Conservation (phyloP, 1,284 basidiomycete species). For the Ganoderma lucidum region DNA sequence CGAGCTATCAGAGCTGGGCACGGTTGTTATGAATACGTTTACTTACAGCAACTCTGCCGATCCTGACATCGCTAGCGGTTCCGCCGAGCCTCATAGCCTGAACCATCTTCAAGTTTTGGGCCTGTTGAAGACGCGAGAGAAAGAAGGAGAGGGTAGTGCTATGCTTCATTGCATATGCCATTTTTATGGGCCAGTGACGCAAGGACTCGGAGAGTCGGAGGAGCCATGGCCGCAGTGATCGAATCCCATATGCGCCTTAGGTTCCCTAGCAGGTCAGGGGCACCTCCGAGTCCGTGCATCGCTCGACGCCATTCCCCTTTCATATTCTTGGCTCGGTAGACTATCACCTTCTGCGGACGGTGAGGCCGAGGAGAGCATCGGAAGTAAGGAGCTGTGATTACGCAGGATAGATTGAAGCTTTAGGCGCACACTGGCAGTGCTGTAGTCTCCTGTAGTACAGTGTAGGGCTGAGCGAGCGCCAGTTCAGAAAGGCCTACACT, state of each 20-base stretch:
- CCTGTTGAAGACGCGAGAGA: not conserved
- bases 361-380: too few species aligned
- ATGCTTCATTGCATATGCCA: not conserved
- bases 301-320: too few species aligned
- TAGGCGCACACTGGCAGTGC: too few species aligned
- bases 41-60: constrained; percentile 13
- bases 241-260: not conserved
- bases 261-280: too few species aligned
- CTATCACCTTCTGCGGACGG: too few species aligned
- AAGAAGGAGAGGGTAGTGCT: not conserved
- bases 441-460: too few species aligned
- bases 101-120: not conserved
- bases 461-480: too few species aligned
- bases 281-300: too few species aligned
- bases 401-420: too few species aligned
- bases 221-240: not conserved
- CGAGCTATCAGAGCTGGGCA: not conserved
- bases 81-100: constrained; percentile 1
- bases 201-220: not conserved
- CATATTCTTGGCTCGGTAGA: too few species aligned
- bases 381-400: too few species aligned
- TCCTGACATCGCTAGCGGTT: not conserved
- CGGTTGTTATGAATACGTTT: not conserved
- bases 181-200: not conserved
- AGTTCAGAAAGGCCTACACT: too few species aligned